Evolutionary conservation across 1,284 basidiomycete genomes (phyloP), one percentile per base, ranked within the genome.

Genomic region (Fomes fomentarius): DNA sequence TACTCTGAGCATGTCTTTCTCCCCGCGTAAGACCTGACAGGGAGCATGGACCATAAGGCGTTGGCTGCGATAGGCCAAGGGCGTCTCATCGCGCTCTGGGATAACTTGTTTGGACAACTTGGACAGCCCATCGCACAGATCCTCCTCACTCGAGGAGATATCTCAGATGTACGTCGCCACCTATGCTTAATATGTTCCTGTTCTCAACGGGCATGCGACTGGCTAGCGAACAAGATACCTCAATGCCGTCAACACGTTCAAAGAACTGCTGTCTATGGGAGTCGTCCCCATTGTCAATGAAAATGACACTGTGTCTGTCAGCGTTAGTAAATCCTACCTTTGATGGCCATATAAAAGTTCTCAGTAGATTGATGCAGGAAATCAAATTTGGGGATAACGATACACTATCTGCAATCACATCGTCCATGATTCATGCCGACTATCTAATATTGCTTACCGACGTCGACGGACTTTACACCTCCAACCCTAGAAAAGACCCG

Each of bases 311-410:
- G 86, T 98, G 17, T 95, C 94, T 19, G 95, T 98, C 54, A 93
- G 91, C 73, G 93, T 95, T 68, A 71, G 89, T 83, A 24, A 2
- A 11, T 1, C 15, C 14, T 42, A 19, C 22, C 2, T 5, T 26
- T 1, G 2, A 5, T 26, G 17, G 21, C n/a, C 5, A 17, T 17
- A 30, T 10, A 4, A 17, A 1, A 31, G 8, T 19, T 25, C 2
- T 41, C 11, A 47, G 12, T 11, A 9, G 17, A 24, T 31, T 21
- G 14, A 1, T 35, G 14, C 64, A 94, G 92, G 96, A 99, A 87
- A 97, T 99, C 63, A 96, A 96, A 89, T 99, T 99, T 67, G 96
- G 97, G 47, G 97, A 99, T 75, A 99, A 99, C 69, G 97, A 99
- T 70, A 98, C 96, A 0, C 78, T 99, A 17, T 98, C 95, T 25